Base-by-base conservation (phyloP, 108 stramenopile species). In the Skeletonema tropicum region DNA sequence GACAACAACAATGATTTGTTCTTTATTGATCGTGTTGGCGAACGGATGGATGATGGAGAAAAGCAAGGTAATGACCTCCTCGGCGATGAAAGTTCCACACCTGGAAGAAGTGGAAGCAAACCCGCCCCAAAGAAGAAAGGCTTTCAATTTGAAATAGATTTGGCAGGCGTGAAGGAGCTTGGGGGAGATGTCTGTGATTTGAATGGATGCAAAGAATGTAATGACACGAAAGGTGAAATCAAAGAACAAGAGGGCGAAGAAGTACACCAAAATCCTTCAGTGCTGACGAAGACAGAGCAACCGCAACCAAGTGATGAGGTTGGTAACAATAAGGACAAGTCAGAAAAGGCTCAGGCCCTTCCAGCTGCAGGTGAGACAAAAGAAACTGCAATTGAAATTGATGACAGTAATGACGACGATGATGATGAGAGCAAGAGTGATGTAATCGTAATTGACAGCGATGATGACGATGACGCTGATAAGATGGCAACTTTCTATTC, bases 1-100 rank as follows among this genome's bases (percentile, higher is more conserved):
- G 32, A 52, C 15, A 61, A 76, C 15, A 61, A 76, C 61, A 57
- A 69, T 39, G 60, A 69, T 45, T 75, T 90, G n/a, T 92, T 92
- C 80, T 82, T 89, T 29, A 84, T 92, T 58, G 92, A 92, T 78
- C 85, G 89, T 25, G 80, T 57, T 8, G 88, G 88, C 5, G 82
- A 82, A 10, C 58, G 32, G 14, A 57, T 29, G 1, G 63, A 45
- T 12, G 55, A 74, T 32, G 64, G 45, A 26, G 75, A 80, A 25
- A 65, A 33, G 15, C 25, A 68, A 21, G 39, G 35, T 25, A 58
- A 59, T 52, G 74, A 5, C 48, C 5, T 49, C 48, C 5, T 49
- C 75, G 36, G 45, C 75, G 58, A 59, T 57, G n/a, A 33, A 23
- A 32, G 35, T 58, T 2, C n/a, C 59, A 21, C 10, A 60, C 29